Conservation (phyloP, 768 basidiomycete genomes). For the Dendrothele bispora region DNA sequence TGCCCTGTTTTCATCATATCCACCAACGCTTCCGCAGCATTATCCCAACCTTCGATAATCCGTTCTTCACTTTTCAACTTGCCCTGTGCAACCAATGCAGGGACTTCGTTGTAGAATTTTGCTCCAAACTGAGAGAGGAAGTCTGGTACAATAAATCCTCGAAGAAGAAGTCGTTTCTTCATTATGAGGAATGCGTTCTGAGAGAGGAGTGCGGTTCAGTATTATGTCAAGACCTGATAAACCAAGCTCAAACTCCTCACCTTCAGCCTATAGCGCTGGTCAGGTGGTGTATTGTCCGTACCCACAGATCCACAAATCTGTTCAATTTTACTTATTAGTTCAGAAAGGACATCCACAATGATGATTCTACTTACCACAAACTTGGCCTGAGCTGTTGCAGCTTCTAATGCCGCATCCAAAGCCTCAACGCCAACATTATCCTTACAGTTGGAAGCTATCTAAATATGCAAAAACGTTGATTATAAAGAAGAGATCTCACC, state of each 20-base stretch:
- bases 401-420: background rate
- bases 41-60: background rate
- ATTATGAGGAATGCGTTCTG: background rate
- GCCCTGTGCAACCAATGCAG: background rate
- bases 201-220: background rate
- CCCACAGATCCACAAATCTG: too few species aligned
- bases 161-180: background rate
- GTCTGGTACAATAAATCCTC: slow-evolving; percentile 1
- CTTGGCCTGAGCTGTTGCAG: background rate
- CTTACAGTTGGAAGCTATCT: background rate
- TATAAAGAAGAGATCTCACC: background rate
- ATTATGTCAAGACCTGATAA: background rate
- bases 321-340: too few species aligned
- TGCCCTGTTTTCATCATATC: too few species aligned
- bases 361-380: background rate
- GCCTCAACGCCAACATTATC: slow-evolving; percentile 1
- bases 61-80: slow-evolving; percentile 1
- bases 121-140: background rate
- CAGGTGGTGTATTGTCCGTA: too few species aligned
- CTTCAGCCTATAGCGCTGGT: too few species aligned
- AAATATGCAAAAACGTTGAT: background rate
- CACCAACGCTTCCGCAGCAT: background rate
- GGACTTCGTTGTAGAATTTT: background rate
- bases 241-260: too few species aligned
- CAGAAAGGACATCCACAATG: background rate